Base-by-base conservation (phyloP, 257 asterid genomes). In the Rhazya stricta region DNA sequence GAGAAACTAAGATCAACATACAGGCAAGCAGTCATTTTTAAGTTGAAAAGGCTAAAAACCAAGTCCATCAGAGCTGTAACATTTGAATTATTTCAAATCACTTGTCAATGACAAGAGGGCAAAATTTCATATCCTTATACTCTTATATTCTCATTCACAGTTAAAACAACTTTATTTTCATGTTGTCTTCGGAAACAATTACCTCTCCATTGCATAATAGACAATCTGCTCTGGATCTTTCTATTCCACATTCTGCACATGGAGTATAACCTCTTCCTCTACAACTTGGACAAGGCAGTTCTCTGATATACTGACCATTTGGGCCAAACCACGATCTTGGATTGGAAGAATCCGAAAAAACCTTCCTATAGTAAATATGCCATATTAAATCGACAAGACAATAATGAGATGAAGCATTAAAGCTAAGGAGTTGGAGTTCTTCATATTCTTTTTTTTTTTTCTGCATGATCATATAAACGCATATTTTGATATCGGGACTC, bases 281-380 rank as follows among this genome's bases (percentile, higher is more conserved):
- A 84, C 97, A 94, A 79, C 92, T 87, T 19, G 99, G 99, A 78
- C 97, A 94, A 74, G 99, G 99, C 41, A 88, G 72, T 78, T 94
- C 99, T 84, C 96, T 85, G 79, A 94, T 89, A 63, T 94, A 94
- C 79, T 88, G 97, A 6, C 97, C 98, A 73, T 90, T 91, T 50
- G 98, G 98, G 74, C 98, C 97, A 79, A 94, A 90, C 98, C 98
- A 94, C 3, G 98, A 91, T 74, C 96, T 84, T n/a, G 90, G 88
- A 65, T 82, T 83, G 16, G 93, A 85, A 43, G 87, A 81, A 81
- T 81, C 85, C 62, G 97, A 88, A 79, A 81, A 78, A 67, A 84
- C 81, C 83, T 86, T 85, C 85, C 97, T 94, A 65, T 37, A 78
- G 70, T 42, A 25, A 37, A 29, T n/a, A 65, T 37, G 57, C 50